These are phyloP conservation scores for Fusarium sp. DNA, from an alignment of 2,329 filamentous ascomycete genomes.

Conservation along the genomic window DNA sequence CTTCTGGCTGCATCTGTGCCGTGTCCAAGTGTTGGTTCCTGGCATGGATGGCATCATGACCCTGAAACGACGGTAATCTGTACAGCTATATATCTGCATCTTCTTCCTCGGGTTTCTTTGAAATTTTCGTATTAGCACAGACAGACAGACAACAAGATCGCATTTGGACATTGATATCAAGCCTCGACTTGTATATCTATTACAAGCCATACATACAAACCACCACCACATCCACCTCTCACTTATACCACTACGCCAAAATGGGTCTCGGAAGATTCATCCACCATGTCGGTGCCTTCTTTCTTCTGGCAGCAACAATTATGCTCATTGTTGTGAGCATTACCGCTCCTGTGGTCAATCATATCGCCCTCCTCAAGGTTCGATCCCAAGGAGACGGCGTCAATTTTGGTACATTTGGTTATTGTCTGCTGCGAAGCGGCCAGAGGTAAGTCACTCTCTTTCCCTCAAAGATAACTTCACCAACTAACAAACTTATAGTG, in stretches of 20 bases:
- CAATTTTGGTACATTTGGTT: slow-evolving; percentile 70
- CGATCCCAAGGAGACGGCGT: slow-evolving; percentile 52
- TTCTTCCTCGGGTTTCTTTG: slow-evolving; percentile 4
- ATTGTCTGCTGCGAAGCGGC: slow-evolving; percentile 56
- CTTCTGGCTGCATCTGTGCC: slow-evolving; percentile 26
- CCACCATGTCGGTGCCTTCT: slow-evolving; percentile 67
- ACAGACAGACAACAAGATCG: not conserved
- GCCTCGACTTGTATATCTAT: not conserved
- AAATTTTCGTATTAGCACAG: slow-evolving; percentile 18
- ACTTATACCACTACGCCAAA: slow-evolving; percentile 37
- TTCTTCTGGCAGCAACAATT: slow-evolving; percentile 65
- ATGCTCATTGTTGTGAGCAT: slow-evolving; percentile 69
- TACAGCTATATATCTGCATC: slow-evolving; percentile 27
- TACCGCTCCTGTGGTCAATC: slow-evolving; percentile 67
- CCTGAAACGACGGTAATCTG: slow-evolving; percentile 7
- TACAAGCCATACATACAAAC: not conserved
- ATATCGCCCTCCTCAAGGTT: slow-evolving; percentile 65
- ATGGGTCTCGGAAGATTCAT: slow-evolving; percentile 63
- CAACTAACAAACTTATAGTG: slow-evolving; percentile 43
- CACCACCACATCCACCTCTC: not conserved
- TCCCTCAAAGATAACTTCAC: not conserved
- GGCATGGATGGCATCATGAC: slow-evolving; percentile 12
- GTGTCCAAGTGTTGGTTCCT: slow-evolving; percentile 20
- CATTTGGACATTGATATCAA: not conserved
- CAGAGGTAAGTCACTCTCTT: slow-evolving; percentile 33